Evolutionary conservation across 2,329 filamentous ascomycete species (phyloP), one percentile per base, ranked within the genome.

Genomic region (Cladophialophora carrionii): DNA sequence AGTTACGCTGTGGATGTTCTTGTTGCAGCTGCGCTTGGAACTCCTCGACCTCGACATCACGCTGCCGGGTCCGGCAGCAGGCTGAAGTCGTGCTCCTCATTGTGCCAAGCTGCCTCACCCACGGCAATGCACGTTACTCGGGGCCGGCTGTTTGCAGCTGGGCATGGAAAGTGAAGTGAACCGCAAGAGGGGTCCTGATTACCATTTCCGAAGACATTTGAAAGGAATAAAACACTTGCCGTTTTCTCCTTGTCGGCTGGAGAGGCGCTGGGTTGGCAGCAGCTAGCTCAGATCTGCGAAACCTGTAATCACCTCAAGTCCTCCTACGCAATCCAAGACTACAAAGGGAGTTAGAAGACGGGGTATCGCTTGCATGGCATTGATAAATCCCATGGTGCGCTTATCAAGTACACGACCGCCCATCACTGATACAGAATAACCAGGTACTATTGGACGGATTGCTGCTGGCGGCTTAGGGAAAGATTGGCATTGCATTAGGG

Each of bases 251-350:
- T 14, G 5, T n/a, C 37, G 2, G 14, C 37, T 43, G 17, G 37
- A n/a, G 37, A n/a, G 14, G 37, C n/a, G 37, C n/a, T 43, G 37
- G 37, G 37, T n/a, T n/a, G 17, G 37, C 37, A 29, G 6, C 37
- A 43, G 17, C 37, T 20, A 20, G 37, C 37, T n/a, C 37, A 2
- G 37, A 43, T 43, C 4, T n/a, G 37, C 17, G 37, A 43, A 43
- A 43, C 5, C 37, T 7, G 37, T 17, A 6, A 43, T 43, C 0
- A 17, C 3, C 17, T 43, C 14, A 8, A 20, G 48, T 14, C 22
- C 48, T 24, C 48, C 48, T 51, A 51, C 24, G 48, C 48, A 51
- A 29, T 51, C 48, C 48, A 51, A 24, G 48, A 51, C 48, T 51
- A 17, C 24, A 7, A 51, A 51, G 14, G 9, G 2, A 51, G 48